These are phyloP conservation scores for Myrmaecium sp. DNA, from an alignment of 2,329 filamentous ascomycete species.

Conservation along the genomic window DNA sequence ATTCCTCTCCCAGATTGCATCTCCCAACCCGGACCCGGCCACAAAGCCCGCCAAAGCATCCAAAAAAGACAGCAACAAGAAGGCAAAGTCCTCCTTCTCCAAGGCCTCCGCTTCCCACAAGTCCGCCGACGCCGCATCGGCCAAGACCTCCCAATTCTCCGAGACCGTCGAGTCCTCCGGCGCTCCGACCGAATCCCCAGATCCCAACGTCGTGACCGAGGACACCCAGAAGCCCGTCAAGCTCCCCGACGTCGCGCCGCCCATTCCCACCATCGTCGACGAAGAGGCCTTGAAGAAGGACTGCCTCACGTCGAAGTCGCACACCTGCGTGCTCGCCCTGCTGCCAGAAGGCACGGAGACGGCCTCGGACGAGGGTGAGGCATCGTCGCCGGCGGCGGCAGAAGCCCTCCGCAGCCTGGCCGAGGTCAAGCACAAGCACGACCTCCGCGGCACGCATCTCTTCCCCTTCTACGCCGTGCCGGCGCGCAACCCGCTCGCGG, in stretches of 20 bases:
- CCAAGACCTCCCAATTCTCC: constrained; percentile 30
- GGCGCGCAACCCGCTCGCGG: constrained; percentile 39
- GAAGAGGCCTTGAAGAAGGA: constrained; percentile 47
- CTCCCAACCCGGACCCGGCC: constrained; percentile 63
- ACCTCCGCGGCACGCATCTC: constrained; percentile 44
- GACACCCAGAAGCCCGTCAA: constrained; percentile 30
- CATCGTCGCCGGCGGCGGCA: too few relatives aligned
- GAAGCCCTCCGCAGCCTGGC: constrained; percentile 43
- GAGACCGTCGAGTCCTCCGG: constrained; percentile 31
- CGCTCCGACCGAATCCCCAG: constrained; percentile 36
- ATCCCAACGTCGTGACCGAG: constrained; percentile 28
- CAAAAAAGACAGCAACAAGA: constrained; percentile 27
- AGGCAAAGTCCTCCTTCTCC: constrained; percentile 27
- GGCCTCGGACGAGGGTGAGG: too few relatives aligned
- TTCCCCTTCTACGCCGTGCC: constrained; percentile 76
- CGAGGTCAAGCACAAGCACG: constrained; percentile 61
- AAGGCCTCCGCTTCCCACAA: constrained; percentile 35
- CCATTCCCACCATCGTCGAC: constrained; percentile 49
- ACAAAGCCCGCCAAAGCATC: constrained; percentile 30
- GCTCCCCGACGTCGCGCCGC: constrained; percentile 35
- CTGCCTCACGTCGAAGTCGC: constrained; percentile 60
- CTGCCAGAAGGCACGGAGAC: constrained; percentile 24
- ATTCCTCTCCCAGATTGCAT: constrained; percentile 64
- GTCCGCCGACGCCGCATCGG: constrained; percentile 29
- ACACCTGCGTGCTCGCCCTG: constrained; percentile 62